Conservation (phyloP, 106 monocot species). For the Dendrobium chrysotoxum region DNA sequence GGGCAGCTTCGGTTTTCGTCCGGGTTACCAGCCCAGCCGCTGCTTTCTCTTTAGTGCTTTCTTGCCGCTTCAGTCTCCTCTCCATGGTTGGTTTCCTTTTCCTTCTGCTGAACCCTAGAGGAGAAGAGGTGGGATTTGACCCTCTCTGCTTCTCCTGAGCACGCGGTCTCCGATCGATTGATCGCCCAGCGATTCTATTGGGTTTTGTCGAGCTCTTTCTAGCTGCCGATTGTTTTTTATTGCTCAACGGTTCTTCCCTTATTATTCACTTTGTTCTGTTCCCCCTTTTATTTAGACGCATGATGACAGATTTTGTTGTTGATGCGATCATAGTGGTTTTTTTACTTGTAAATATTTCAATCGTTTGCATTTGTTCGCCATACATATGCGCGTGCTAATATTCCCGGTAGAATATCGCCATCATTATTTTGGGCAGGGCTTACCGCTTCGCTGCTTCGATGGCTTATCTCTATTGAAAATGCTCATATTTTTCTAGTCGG, state of each 20-base stretch:
- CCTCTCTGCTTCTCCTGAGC: neutral
- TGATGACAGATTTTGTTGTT: neutral
- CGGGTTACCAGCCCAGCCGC: neutral
- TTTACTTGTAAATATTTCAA: neutral
- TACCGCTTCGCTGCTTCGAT: neutral
- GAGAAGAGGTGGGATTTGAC: neutral
- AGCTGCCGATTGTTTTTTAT: neutral
- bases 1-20: slow-evolving; percentile 11
- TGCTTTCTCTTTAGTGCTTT: slow-evolving; percentile 1
- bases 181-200: neutral
- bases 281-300: neutral
- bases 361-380: too few relatives aligned
- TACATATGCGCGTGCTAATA: too few relatives aligned
- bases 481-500: neutral
- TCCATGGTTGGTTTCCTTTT: neutral
- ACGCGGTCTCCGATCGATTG: neutral
- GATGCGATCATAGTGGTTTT: neutral
- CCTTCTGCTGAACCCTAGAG: neutral
- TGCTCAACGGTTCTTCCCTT: neutral
- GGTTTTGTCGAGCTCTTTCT: neutral
- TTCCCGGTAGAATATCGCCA: too few relatives aligned
- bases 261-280: neutral
- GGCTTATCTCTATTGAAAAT: neutral
- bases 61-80: slow-evolving; percentile 16
- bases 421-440: too few relatives aligned